Evolutionary conservation across 257 asterid species (phyloP).

Genomic region (Scutellaria baicalensis): DNA sequence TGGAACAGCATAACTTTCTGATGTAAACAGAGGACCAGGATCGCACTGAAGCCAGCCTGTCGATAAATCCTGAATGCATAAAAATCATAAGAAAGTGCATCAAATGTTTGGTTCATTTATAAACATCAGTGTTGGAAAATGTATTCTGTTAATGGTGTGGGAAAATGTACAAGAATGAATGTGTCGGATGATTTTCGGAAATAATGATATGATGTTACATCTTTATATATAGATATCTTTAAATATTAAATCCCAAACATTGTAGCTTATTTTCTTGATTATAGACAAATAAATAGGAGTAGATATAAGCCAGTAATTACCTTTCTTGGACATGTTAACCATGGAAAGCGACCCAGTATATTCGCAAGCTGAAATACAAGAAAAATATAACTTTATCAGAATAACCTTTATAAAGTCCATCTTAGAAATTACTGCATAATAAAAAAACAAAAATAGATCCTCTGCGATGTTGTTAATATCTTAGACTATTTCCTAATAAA

Average conservation of each 20-base stretch:
- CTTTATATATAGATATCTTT: too few relatives aligned
- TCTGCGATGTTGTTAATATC: background rate
- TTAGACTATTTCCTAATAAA: constrained; percentile 1
- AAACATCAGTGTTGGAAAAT: too few relatives aligned
- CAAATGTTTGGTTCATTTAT: too few relatives aligned
- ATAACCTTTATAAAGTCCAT: background rate
- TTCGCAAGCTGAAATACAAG: constrained; percentile 62
- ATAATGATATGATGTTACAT: too few relatives aligned
- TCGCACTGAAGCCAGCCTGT: constrained; percentile 88
- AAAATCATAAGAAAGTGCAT: background rate
- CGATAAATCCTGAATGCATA: constrained; percentile 59
- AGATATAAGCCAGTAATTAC: constrained; percentile 29
- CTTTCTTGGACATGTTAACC: constrained; percentile 94
- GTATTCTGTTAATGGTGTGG: too few relatives aligned
- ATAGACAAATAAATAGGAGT: background rate
- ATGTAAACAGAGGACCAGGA: constrained; percentile 63
- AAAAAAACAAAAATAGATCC: background rate
- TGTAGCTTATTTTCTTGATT: constrained; percentile 10
- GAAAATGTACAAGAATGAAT: too few relatives aligned
- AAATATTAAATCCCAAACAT: too few relatives aligned
- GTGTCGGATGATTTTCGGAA: too few relatives aligned
- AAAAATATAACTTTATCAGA: constrained; percentile 9
- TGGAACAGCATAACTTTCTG: constrained; percentile 46
- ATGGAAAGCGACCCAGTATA: constrained; percentile 55
- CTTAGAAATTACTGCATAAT: background rate